phyloP scores from a whole-genome alignment of 164 flowering plant species.

The Aristolochia californica region DNA sequence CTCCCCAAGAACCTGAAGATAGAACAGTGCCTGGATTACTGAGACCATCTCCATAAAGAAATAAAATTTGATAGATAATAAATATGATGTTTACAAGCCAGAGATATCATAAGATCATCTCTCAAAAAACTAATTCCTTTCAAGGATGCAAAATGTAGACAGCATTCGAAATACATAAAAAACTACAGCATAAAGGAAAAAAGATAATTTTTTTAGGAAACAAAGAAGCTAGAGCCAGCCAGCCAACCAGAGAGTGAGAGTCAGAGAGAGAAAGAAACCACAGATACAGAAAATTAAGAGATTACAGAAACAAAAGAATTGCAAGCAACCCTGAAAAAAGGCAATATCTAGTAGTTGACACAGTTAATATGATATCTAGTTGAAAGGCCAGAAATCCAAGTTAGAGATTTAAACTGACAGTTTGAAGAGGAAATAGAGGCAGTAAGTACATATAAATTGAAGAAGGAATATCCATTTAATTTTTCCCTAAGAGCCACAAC shows the following conservation, averaged over 20 bases:
- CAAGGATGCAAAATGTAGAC: no score
- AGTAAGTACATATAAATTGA: no score
- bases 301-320: neutral
- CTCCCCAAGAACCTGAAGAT: constrained; percentile 72
- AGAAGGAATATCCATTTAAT: no score
- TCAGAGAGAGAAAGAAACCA: neutral
- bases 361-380: no score
- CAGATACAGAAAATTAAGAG: neutral
- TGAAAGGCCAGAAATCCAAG: no score
- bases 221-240: neutral
- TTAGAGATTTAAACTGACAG: no score
- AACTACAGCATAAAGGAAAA: neutral
- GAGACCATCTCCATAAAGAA: neutral
- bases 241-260: neutral
- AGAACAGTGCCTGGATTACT: neutral
- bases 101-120: no score
- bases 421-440: no score
- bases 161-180: neutral
- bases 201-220: neutral
- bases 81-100: neutral
- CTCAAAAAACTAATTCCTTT: no score
- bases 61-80: neutral
- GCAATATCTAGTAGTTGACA: no score
- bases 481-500: no score
- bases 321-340: no score